A percentile compares a stretch with the other conserved stretches of the same genome.
phyloP scores from a whole-genome alignment of 768 basidiomycete genomes.

The Hygrocybe punicea region DNA sequence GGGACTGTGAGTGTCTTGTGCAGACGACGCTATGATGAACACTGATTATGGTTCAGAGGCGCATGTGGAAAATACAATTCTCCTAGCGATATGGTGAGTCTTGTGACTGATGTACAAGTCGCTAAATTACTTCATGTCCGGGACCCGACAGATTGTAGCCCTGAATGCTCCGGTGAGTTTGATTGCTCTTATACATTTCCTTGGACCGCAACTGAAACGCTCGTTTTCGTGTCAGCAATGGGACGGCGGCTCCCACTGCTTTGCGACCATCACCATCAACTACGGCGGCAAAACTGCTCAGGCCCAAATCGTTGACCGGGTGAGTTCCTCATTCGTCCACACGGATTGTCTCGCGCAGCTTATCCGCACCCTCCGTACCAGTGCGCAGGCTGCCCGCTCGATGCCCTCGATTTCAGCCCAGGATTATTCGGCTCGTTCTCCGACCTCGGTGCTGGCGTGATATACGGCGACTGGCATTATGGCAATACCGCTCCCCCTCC shows the following conservation, averaged over 20 bases:
- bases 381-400: conserved; percentile 40
- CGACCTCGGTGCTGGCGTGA: conserved; percentile 28
- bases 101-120: neutral
- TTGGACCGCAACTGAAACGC: neutral
- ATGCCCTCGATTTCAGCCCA: conserved; percentile 46
- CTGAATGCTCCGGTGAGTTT: conserved; percentile 37
- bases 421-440: conserved; percentile 47
- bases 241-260: conserved; percentile 41
- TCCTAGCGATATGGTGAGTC: conserved; percentile 32
- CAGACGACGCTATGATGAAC: conserved; percentile 1
- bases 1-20: conserved; percentile 24
- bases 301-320: conserved; percentile 46
- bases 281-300: conserved; percentile 35
- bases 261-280: conserved; percentile 43
- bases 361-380: conserved; percentile 16
- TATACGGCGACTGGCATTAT: conserved; percentile 43
- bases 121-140: neutral
- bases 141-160: conserved; percentile 40
- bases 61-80: conserved; percentile 38
- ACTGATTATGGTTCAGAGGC: conserved; percentile 30
- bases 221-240: conserved; percentile 33
- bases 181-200: neutral
- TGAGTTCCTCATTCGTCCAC: too few relatives aligned
- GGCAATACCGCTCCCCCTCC: conserved; percentile 23
- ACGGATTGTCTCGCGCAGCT: too few relatives aligned